phyloP scores from a whole-genome alignment of 805 yeast species.

The Kazachstania bromeliacearum region DNA sequence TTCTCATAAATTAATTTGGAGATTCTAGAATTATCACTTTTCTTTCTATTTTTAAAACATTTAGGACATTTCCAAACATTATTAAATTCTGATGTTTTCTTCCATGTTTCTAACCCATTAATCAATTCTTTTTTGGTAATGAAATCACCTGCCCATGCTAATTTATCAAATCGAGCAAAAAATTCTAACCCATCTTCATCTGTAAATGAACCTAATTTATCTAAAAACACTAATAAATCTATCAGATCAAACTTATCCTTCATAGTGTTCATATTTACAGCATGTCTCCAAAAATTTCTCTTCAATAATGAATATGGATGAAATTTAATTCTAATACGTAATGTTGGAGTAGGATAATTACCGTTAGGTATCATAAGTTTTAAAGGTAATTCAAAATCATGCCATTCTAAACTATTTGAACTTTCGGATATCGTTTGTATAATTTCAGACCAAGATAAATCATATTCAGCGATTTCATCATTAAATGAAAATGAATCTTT shows the following conservation, averaged over 20 bases:
- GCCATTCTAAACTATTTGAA: constrained; percentile 9
- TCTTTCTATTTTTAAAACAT: constrained; percentile 54
- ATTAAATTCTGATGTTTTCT: constrained; percentile 27
- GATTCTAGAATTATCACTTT: constrained; percentile 32
- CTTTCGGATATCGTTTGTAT: background rate
- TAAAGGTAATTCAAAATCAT: constrained; percentile 31
- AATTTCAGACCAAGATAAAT: constrained; percentile 46
- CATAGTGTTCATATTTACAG: constrained; percentile 37
- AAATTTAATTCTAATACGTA: constrained; percentile 55
- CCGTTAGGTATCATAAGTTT: constrained; percentile 15
- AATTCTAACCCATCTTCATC: constrained; percentile 47
- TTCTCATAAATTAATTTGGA: constrained; percentile 31
- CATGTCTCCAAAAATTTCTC: constrained; percentile 58
- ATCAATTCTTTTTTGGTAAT: constrained; percentile 38
- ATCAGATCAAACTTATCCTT: constrained; percentile 38
- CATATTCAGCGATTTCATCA: constrained; percentile 66
- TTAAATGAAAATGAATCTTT: constrained; percentile 76
- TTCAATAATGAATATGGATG: constrained; percentile 57
- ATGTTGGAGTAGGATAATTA: constrained; percentile 32
- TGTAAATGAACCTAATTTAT: constrained; percentile 35
- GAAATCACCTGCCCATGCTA: constrained; percentile 46
- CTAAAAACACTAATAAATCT: constrained; percentile 58
- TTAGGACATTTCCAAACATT: constrained; percentile 69
- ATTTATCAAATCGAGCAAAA: constrained; percentile 37
- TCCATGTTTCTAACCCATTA: constrained; percentile 38